Base-by-base conservation (phyloP, 78 protist species). In the Mastigamoeba balamuthi region DNA sequence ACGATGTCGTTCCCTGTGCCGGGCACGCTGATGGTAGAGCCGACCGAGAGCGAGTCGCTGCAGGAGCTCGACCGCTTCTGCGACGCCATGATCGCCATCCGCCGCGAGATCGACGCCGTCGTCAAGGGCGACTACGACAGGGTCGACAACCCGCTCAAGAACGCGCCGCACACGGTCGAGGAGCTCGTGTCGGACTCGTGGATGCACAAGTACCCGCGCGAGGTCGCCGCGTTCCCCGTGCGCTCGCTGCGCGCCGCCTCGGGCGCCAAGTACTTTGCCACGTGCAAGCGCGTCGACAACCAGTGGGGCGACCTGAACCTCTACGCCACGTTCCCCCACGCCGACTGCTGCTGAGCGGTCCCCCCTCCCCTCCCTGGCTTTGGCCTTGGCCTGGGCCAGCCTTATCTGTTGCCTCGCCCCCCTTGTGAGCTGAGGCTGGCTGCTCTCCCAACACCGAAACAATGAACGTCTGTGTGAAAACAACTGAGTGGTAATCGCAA, bases 21-120 rank as follows among this genome's bases (percentile, higher is more conserved):
- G 53, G 89, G 88, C 72, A 94, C 99, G 0, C 90, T 96, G 67
- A 96, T 96, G 99, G 76, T 94, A 38, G 99, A 96, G 82, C 99
- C 99, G 8, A 96, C 99, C 5, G 99, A 96, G 88, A 71, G 87
- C 37, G 96, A 92, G 82, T 69, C 95, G 25, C 69, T 64, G 75
- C 81, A 64, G 3, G 99, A 96, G 86, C 81, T 94, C 70, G 97
- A 96, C 82, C 85, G 99, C 64, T 84, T 88, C 65, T n/a, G 66
- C 63, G 95, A 94, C 48, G 98, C 98, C 3, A 63, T 96, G 52
- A 86, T 96, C 37, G 2, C 65, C 23, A 96, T 96, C 75, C 85
- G 98, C 37, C 72, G 28, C 28, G 99, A 96, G 89, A 94, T 96
- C 65, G 37, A 43, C 4, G 94, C 86, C 65, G 66, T 96, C 40